A percentile compares a stretch with the other conserved stretches of the same genome.
Evolutionary conservation across 306 rosid species (phyloP).

Genomic region (Ormosia semicastrata): DNA sequence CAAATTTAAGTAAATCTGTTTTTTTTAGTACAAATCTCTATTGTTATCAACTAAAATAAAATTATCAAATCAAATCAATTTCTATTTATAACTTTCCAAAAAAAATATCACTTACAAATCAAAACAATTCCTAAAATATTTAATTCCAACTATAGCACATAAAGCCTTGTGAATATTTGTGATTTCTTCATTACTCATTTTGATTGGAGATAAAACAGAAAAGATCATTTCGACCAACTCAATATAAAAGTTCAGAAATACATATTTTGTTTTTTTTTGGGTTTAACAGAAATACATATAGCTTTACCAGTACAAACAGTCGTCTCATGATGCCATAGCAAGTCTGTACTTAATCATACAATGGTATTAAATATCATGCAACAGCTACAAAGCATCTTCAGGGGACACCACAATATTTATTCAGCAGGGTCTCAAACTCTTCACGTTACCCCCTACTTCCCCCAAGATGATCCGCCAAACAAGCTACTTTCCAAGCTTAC

Average conservation of each 20-base stretch:
- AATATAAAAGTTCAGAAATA: constrained; percentile 3
- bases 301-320: constrained; percentile 31
- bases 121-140: no score
- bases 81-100: no score
- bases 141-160: background rate
- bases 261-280: background rate
- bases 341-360: constrained; percentile 34
- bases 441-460: constrained; percentile 26
- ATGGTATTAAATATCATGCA: constrained; percentile 42
- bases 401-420: constrained; percentile 50
- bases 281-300: constrained; percentile 14
- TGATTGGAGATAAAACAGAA: background rate
- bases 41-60: no score
- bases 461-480: constrained; percentile 33
- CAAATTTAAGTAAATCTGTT: no score
- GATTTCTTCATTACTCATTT: background rate
- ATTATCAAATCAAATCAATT: no score
- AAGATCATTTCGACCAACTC: background rate
- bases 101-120: no score
- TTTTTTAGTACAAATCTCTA: no score
- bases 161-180: background rate
- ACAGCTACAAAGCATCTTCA: constrained; percentile 49
- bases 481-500: constrained; percentile 84
- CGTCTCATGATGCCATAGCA: constrained; percentile 35
- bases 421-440: constrained; percentile 45